phyloP scores from a whole-genome alignment of 192 early-diverging fungal genomes.

The Gigaspora rosea region DNA sequence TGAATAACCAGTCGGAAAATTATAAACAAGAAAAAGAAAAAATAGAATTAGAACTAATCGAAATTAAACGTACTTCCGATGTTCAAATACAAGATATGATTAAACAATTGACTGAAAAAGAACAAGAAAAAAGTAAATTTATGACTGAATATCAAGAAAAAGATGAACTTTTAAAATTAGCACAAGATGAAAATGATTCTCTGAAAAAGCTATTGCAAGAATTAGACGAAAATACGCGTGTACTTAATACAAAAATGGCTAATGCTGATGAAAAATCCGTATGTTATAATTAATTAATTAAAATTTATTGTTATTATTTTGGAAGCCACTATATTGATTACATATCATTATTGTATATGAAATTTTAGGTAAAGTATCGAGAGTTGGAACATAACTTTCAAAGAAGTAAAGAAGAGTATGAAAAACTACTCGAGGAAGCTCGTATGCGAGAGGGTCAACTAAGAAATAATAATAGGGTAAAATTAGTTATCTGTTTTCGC shows the following conservation, averaged over 20 bases:
- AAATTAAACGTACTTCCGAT: slow-evolving; percentile 30
- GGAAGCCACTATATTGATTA: not conserved
- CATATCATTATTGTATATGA: not conserved
- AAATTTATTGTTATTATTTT: not conserved
- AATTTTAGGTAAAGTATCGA: slow-evolving; percentile 45
- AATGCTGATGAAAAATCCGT: slow-evolving; percentile 36
- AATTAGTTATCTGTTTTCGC: not conserved
- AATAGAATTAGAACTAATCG: slow-evolving; percentile 37
- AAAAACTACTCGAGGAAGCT: slow-evolving; percentile 65
- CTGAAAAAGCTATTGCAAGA: slow-evolving; percentile 31
- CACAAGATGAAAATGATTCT: slow-evolving; percentile 34
- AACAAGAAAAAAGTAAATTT: not conserved
- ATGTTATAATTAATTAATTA: slow-evolving; percentile 30
- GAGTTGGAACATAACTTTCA: slow-evolving; percentile 47
- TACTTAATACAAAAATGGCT: slow-evolving; percentile 34
- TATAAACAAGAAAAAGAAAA: slow-evolving; percentile 35
- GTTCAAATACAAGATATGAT: slow-evolving; percentile 9
- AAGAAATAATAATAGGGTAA: slow-evolving; percentile 74
- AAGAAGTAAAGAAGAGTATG: slow-evolving; percentile 46
- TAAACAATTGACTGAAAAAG: slow-evolving; percentile 14
- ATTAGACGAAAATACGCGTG: slow-evolving; percentile 33
- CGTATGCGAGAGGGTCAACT: slow-evolving; percentile 68
- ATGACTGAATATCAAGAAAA: slow-evolving; percentile 8
- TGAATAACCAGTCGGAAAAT: slow-evolving; percentile 35
- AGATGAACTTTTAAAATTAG: not conserved